Evolutionary conservation across 495 filamentous ascomycete species (phyloP), one percentile per base, ranked within the genome.

Genomic region (Penicillium paradoxum): DNA sequence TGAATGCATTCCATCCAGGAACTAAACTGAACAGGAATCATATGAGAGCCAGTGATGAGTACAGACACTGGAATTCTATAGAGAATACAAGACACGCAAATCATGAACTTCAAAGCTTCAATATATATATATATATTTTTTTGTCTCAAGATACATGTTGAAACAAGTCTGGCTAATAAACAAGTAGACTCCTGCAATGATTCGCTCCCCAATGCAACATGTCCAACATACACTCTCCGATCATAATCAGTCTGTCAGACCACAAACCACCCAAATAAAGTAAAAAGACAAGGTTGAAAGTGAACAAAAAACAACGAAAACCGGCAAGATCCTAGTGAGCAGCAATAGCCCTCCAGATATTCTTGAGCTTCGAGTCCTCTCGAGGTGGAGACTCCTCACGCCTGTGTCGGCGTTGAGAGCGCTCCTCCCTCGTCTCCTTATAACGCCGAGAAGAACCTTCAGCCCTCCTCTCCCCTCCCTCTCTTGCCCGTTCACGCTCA

Each of bases 351-450:
- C 68, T 69, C 54, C 73, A 56, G 36, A 76, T 22, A 14, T 59
- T 56, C 60, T 71, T 75, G 41, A 76, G 49, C 42, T 60, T 70
- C n/a, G 72, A 69, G 32, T 61, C 55, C 32, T 62, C 60, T 40
- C 55, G 59, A 8, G 62, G 63, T 0, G 71, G 70, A 13, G 69
- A 69, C 17, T 65, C 59, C 24, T 73, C 71, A 7, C 63, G 69
- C 44, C 60, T 56, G 36, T 62, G 67, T 10, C 66, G 66, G 48
- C 63, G 69, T 56, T 61, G 63, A 55, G 45, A 37, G 36, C 45
- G 56, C 33, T 10, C 40, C 29, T 70, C 66, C 17, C 52, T 54
- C 33, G 58, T 42, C 22, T 54, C 56, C 36, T 45, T 45, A 11
- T 55, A 55, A 9, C 53, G 53, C 18, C 59, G 58, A 40, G 63